Evolutionary conservation across 805 yeast species (phyloP).

Genomic region (Lipomyces orientalis): DNA sequence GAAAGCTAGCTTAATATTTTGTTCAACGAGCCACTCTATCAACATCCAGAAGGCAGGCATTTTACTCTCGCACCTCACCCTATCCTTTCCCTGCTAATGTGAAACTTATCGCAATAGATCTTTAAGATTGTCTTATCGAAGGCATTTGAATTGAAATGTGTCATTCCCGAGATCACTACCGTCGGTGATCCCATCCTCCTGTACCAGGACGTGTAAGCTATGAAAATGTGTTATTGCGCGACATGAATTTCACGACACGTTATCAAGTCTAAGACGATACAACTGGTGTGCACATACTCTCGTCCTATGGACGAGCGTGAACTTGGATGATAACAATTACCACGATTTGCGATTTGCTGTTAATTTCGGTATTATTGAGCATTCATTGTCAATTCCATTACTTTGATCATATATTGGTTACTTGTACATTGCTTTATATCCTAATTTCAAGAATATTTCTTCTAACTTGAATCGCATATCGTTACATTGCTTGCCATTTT

Average conservation of each 20-base stretch:
- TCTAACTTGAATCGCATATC: too few species aligned
- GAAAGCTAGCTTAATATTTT: conserved; percentile 82
- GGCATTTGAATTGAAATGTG: conserved; percentile 83
- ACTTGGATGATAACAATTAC: neutral
- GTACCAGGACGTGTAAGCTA: conserved; percentile 49
- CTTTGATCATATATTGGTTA: neutral
- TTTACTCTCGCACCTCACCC: neutral
- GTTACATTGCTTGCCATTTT: too few species aligned
- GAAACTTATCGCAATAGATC: conserved; percentile 48
- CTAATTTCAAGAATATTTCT: neutral
- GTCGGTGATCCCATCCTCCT: conserved; percentile 92
- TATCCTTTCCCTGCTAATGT: neutral
- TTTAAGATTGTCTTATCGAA: conserved; percentile 89
- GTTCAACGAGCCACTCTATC: conserved; percentile 90
- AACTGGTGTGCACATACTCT: neutral
- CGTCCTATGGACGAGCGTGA: neutral
- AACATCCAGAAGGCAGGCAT: conserved; percentile 72
- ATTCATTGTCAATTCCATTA: neutral
- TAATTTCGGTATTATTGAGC: neutral
- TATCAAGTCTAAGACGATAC: neutral
- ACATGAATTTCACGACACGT: neutral
- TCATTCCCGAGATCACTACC: conserved; percentile 79
- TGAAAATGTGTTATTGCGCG: neutral
- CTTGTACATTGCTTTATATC: neutral
- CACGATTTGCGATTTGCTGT: neutral